These are phyloP conservation scores for Discostella stelligera DNA, from an alignment of 352 stramenopile genomes.

Conservation along the genomic window DNA sequence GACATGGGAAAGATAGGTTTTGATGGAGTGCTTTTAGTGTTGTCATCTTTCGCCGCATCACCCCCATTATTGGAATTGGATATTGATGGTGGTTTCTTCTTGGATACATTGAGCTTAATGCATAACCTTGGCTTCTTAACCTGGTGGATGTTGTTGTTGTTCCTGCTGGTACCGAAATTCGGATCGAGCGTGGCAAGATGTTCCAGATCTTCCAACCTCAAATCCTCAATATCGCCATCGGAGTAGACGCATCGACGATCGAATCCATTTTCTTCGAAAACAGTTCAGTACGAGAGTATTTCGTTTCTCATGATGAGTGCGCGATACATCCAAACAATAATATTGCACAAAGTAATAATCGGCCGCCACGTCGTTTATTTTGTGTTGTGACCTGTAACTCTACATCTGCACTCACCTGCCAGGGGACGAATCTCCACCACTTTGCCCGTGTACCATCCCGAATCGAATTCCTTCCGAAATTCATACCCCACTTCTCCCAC, in stretches of 20 bases:
- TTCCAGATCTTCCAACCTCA: conserved; percentile 38
- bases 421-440: conserved; percentile 34
- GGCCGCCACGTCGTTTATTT: too few relatives aligned
- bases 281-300: not conserved
- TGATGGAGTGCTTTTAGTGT: not conserved
- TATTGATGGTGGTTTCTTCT: not conserved
- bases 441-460: conserved; percentile 30
- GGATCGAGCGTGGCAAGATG: conserved; percentile 36
- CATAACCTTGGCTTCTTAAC: conserved; percentile 1
- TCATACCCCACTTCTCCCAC: conserved; percentile 28
- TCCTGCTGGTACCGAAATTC: conserved; percentile 9
- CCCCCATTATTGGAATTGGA: not conserved
- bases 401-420: conserved; percentile 19
- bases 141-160: not conserved
- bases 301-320: not conserved
- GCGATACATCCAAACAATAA: not conserved
- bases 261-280: conserved; percentile 11
- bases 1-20: conserved; percentile 16
- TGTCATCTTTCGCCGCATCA: conserved; percentile 1
- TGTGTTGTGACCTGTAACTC: too few relatives aligned
- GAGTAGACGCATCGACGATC: conserved; percentile 37
- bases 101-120: not conserved
- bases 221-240: conserved; percentile 41
- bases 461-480: conserved; percentile 34
- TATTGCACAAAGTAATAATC: too few relatives aligned